These are phyloP conservation scores for Calocera cornea DNA, from an alignment of 768 basidiomycete genomes.

Conservation along the genomic window DNA sequence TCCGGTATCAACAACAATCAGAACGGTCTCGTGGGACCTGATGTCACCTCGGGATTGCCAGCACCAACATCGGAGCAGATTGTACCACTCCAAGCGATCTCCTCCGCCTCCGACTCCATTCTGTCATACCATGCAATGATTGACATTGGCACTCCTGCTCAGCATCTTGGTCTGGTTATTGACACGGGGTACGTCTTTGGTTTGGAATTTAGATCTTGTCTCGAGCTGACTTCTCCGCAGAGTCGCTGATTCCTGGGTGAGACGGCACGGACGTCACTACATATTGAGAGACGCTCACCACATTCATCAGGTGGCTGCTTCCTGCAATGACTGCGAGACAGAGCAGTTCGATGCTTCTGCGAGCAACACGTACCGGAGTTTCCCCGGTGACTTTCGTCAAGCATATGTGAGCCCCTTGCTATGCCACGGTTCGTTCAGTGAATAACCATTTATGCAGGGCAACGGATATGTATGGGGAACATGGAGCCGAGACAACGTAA, in stretches of 20 bases:
- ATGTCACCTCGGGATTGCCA: neutral
- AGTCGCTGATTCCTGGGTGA: neutral
- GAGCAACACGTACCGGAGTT: neutral
- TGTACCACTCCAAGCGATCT: neutral
- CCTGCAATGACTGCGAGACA: neutral
- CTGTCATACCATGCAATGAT: neutral
- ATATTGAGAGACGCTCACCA: neutral
- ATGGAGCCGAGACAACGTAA: neutral
- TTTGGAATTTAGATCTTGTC: neutral
- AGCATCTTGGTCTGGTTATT: neutral
- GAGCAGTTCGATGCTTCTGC: neutral
- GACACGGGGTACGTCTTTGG: neutral
- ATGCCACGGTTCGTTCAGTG: neutral
- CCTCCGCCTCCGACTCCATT: neutral
- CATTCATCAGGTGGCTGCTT: neutral
- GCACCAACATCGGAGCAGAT: neutral
- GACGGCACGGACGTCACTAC: too few relatives aligned
- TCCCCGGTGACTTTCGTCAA: neutral
- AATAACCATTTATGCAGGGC: neutral
- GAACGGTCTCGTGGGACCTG: neutral
- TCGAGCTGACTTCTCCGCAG: neutral
- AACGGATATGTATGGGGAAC: neutral
- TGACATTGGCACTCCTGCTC: neutral
- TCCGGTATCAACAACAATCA: neutral
- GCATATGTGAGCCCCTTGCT: neutral